phyloP scores from a whole-genome alignment of 441 rosid genomes.

The Breynia disticha region DNA sequence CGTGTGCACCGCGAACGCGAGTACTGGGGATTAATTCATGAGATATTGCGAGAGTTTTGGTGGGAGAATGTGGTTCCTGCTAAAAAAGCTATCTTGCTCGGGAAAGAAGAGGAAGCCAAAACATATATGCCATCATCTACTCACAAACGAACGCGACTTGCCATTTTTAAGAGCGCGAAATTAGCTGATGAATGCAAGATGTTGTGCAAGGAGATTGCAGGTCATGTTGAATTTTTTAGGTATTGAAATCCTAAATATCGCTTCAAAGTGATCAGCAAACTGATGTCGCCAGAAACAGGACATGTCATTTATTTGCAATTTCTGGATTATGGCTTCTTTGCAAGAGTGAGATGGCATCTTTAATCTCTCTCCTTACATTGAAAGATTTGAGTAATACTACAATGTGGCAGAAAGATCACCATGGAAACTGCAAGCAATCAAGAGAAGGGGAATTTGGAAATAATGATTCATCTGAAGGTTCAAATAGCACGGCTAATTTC shows the following conservation, averaged over 20 bases:
- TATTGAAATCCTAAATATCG: not conserved
- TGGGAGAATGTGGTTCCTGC: slow-evolving; percentile 88
- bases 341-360: too few relatives aligned
- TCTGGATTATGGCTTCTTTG: too few relatives aligned
- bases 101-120: slow-evolving; percentile 46
- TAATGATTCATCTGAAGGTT: too few relatives aligned
- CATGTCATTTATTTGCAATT: too few relatives aligned
- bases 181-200: slow-evolving; percentile 54
- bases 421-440: too few relatives aligned
- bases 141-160: slow-evolving; percentile 57
- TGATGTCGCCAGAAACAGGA: too few relatives aligned
- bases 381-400: too few relatives aligned
- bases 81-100: slow-evolving; percentile 50
- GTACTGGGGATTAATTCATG: slow-evolving; percentile 65
- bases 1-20: slow-evolving; percentile 56
- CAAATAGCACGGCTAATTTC: too few relatives aligned
- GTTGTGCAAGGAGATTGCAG: slow-evolving; percentile 71
- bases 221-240: slow-evolving; percentile 45
- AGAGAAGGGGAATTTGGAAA: too few relatives aligned
- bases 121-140: slow-evolving; percentile 54
- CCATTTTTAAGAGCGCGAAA: slow-evolving; percentile 46
- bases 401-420: too few relatives aligned
- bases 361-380: too few relatives aligned
- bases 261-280: too few relatives aligned
- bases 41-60: slow-evolving; percentile 74